Conservation (phyloP, 495 filamentous ascomycete genomes). For the Aspergillus affinis region DNA sequence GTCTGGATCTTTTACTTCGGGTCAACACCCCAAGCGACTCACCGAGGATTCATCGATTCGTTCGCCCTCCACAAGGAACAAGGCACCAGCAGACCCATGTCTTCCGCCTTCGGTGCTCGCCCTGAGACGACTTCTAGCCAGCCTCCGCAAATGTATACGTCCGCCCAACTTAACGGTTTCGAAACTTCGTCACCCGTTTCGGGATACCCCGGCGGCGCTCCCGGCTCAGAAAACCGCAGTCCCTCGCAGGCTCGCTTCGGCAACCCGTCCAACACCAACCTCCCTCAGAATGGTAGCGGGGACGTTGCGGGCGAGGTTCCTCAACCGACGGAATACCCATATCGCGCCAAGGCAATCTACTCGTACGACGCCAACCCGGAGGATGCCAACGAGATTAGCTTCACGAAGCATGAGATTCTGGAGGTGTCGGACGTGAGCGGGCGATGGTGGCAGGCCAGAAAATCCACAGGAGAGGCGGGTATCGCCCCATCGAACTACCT, state of each 20-base stretch:
- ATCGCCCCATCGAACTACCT: conserved; percentile 98
- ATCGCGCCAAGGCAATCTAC: conserved; percentile 97
- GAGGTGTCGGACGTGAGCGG: conserved; percentile 97
- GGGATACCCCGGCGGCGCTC: conserved; percentile 64
- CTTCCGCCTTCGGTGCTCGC: conserved; percentile 52
- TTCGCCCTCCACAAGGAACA: conserved; percentile 94
- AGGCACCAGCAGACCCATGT: conserved; percentile 59
- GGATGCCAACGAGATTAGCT: conserved; percentile 97
- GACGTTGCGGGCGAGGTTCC: conserved; percentile 61
- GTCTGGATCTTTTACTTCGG: conserved; percentile 99
- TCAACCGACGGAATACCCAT: conserved; percentile 90
- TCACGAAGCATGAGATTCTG: conserved; percentile 92
- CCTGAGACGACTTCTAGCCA: conserved; percentile 79
- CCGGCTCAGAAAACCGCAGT: conserved; percentile 56
- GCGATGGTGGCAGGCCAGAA: conserved; percentile 98
- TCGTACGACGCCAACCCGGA: conserved; percentile 98
- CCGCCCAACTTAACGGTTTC: conserved; percentile 89
- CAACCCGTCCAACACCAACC: conserved; percentile 32
- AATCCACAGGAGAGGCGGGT: conserved; percentile 91
- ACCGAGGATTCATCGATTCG: conserved; percentile 90
- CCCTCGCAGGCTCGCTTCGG: conserved; percentile 60
- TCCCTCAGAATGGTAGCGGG: conserved; percentile 27
- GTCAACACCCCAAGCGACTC: conserved; percentile 82
- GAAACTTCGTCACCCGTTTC: conserved; percentile 94
- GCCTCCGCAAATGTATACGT: conserved; percentile 96